Percentiles rank a stretch among this genome's conserved stretches.
phyloP scores from a whole-genome alignment of 331 rosid genomes.

The Spiraea crenata region DNA sequence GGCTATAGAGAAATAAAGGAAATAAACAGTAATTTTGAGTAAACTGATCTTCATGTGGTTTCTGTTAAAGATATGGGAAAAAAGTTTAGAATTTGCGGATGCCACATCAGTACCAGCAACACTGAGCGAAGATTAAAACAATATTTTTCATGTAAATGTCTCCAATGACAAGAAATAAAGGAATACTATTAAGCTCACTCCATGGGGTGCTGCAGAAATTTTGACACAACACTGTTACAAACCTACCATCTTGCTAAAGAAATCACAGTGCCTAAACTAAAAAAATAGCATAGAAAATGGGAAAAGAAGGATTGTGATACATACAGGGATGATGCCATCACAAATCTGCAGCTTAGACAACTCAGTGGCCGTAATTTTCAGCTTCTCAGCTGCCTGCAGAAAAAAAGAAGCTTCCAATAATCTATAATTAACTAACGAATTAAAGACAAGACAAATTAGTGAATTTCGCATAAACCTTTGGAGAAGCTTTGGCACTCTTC shows the following conservation, averaged over 20 bases:
- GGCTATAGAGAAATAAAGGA: too few species aligned
- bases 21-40: neutral
- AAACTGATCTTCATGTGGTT: neutral
- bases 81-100: neutral
- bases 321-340: constrained; percentile 88
- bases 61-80: neutral
- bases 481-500: constrained; percentile 85
- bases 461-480: constrained; percentile 50
- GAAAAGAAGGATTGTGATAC: constrained; percentile 22
- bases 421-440: constrained; percentile 1
- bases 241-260: neutral
- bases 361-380: constrained; percentile 77
- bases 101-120: neutral
- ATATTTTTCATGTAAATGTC: neutral
- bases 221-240: neutral
- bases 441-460: constrained; percentile 8
- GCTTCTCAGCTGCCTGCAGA: constrained; percentile 82
- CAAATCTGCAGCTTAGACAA: constrained; percentile 67
- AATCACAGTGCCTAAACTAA: neutral
- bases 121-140: neutral
- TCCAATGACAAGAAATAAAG: neutral
- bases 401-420: constrained; percentile 15
- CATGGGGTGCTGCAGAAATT: neutral
- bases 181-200: neutral
- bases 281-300: neutral